These are phyloP conservation scores for Russula foetens DNA, from an alignment of 768 basidiomycete genomes.

Conservation along the genomic window DNA sequence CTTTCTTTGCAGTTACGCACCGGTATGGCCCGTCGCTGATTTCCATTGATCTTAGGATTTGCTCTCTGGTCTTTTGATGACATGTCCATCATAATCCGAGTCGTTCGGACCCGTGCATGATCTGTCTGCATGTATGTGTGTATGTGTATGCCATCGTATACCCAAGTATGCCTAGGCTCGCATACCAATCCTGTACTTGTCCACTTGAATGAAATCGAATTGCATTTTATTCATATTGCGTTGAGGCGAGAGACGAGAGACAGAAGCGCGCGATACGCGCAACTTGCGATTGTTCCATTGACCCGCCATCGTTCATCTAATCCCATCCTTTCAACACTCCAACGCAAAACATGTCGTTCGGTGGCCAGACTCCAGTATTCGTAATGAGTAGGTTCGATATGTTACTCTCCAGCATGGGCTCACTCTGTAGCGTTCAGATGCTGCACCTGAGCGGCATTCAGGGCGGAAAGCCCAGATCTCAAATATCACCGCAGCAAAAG, in stretches of 20 bases:
- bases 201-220: neutral
- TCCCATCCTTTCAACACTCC: neutral
- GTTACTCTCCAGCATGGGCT: neutral
- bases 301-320: neutral
- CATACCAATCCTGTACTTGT: neutral
- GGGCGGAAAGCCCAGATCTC: constrained; percentile 94
- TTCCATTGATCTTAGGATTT: neutral
- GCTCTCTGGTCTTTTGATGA: constrained; percentile 13
- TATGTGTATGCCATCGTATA: neutral
- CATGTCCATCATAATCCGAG: constrained; percentile 8
- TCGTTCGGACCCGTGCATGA: too few relatives aligned
- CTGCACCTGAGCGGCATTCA: constrained; percentile 88
- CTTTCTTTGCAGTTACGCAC: neutral
- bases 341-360: constrained; percentile 25
- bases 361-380: constrained; percentile 69
- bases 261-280: too few relatives aligned
- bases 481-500: constrained; percentile 96
- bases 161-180: neutral
- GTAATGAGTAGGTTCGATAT: constrained; percentile 58
- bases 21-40: neutral
- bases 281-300: neutral
- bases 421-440: constrained; percentile 43
- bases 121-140: too few relatives aligned
- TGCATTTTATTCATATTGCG: neutral
- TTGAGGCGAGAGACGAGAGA: neutral